phyloP scores from a whole-genome alignment of 2,329 filamentous ascomycete genomes.

The Alternaria burnsii region DNA sequence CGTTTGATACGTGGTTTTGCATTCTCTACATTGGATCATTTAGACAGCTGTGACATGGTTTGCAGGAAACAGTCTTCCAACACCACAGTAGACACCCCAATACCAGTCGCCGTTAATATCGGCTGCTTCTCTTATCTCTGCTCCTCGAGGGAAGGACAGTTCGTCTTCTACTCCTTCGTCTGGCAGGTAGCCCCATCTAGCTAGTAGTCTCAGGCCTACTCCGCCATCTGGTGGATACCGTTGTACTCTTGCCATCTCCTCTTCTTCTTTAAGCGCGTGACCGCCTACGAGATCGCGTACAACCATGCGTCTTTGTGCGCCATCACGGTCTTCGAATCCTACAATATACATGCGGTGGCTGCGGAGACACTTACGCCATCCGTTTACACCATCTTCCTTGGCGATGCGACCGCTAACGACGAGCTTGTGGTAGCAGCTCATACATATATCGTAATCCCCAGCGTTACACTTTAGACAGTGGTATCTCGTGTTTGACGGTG shows the following conservation, averaged over 20 bases:
- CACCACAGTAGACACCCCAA: slow-evolving; percentile 84
- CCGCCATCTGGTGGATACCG: slow-evolving; percentile 80
- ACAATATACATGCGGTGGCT: slow-evolving; percentile 87
- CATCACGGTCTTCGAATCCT: slow-evolving; percentile 74
- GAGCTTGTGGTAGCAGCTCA: slow-evolving; percentile 76
- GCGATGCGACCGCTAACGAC: slow-evolving; percentile 71
- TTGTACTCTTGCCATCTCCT: slow-evolving; percentile 39
- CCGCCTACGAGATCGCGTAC: slow-evolving; percentile 82
- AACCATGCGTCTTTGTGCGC: slow-evolving; percentile 73
- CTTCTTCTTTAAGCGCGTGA: slow-evolving; percentile 69
- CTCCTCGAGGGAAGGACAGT: slow-evolving; percentile 81
- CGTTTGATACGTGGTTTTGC: background rate
- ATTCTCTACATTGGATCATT: background rate
- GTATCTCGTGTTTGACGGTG: slow-evolving; percentile 72
- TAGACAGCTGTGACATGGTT: slow-evolving; percentile 64
- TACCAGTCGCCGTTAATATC: slow-evolving; percentile 93
- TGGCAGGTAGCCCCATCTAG: slow-evolving; percentile 82
- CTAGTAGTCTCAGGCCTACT: slow-evolving; percentile 68
- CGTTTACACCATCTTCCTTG: slow-evolving; percentile 76
- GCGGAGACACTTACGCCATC: slow-evolving; percentile 82
- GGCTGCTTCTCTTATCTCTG: slow-evolving; percentile 82
- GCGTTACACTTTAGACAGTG: slow-evolving; percentile 81
- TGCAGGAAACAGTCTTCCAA: slow-evolving; percentile 80
- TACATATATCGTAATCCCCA: slow-evolving; percentile 90
- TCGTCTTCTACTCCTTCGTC: slow-evolving; percentile 72